Base-by-base conservation (phyloP, 495 filamentous ascomycete genomes). In the Apodospora peruviana region DNA sequence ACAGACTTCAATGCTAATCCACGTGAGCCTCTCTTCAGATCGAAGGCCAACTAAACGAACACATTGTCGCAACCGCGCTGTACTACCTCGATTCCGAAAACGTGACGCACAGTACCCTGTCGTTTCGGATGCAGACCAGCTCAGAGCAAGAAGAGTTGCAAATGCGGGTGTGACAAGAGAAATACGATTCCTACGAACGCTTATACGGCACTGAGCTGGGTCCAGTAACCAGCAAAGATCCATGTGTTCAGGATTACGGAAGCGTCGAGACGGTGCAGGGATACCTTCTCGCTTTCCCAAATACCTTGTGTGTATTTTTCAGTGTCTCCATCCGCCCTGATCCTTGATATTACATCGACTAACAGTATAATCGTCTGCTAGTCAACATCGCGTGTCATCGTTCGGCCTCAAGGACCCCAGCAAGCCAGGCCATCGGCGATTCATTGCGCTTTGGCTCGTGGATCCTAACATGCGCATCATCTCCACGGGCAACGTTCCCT, bases 11-110 rank as follows among this genome's bases (percentile, higher is more conserved):
- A n/a, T n/a, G n/a, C n/a, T n/a, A n/a, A n/a, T n/a, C n/a, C n/a
- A n/a, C n/a, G n/a, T n/a, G n/a, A n/a, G 2, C 20, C 40, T n/a
- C 14, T 12, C 20, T 24, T 25, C 40, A 32, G 27, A 20, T 45
- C 17, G 79, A 82, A 49, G 79, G 79, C 17, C 70, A 73, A 57
- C 52, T 73, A 67, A 82, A 81, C 51, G 80, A 82, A 48, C 70
- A 66, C 34, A 83, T 83, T 23, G 72, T 71, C 48, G 80, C 72
- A n/a, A 80, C 76, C 0, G 76, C 77, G 1, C 56, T 84, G 4
- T 83, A 80, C 62, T 83, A 81, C 64, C 77, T 81, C 53, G 75
- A 81, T 55, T 69, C 56, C 39, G 62, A 79, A 5, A 87, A 88
- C 54, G 72, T 86, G 48, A 80, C 77, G 0, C 50, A 64, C 0